Evolutionary conservation across 202 grass and related monocot genomes (phyloP).

Genomic region (Musa balbisiana): DNA sequence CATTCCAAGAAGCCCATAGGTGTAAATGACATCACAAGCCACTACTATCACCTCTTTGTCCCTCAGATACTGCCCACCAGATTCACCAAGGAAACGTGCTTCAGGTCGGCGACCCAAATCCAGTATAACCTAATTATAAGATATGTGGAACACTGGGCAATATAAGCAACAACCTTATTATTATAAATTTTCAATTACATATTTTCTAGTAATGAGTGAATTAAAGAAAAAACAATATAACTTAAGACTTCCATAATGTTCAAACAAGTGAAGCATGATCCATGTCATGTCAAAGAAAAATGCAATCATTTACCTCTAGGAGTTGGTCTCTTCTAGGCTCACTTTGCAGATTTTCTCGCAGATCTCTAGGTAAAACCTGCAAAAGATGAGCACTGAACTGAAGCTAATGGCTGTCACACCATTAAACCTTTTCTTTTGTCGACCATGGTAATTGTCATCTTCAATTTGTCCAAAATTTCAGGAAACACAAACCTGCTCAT

Average conservation of each 20-base stretch:
- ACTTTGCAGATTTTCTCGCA: slow-evolving; percentile 61
- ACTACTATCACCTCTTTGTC: slow-evolving; percentile 54
- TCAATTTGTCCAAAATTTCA: too few relatives aligned
- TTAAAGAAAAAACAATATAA: not conserved
- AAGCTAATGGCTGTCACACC: not conserved
- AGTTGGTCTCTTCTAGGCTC: slow-evolving; percentile 84
- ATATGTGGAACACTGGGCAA: not conserved
- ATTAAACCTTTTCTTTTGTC: not conserved
- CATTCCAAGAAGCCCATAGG: not conserved
- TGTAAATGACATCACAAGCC: not conserved
- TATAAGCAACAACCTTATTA: not conserved
- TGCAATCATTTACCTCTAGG: slow-evolving; percentile 53
- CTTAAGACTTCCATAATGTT: not conserved
- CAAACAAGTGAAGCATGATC: not conserved
- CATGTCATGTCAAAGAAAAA: not conserved
- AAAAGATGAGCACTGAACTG: slow-evolving; percentile 23
- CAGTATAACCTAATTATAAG: slow-evolving; percentile 56
- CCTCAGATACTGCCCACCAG: slow-evolving; percentile 74
- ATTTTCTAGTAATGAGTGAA: not conserved
- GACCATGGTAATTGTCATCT: not conserved
- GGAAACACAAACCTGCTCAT: too few relatives aligned
- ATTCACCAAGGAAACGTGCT: slow-evolving; percentile 83
- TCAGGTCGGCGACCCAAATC: slow-evolving; percentile 92
- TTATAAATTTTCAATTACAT: not conserved
- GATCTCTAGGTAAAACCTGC: slow-evolving; percentile 75